Conservation (phyloP, 345 rosid species). For the Triadica sebifera region DNA sequence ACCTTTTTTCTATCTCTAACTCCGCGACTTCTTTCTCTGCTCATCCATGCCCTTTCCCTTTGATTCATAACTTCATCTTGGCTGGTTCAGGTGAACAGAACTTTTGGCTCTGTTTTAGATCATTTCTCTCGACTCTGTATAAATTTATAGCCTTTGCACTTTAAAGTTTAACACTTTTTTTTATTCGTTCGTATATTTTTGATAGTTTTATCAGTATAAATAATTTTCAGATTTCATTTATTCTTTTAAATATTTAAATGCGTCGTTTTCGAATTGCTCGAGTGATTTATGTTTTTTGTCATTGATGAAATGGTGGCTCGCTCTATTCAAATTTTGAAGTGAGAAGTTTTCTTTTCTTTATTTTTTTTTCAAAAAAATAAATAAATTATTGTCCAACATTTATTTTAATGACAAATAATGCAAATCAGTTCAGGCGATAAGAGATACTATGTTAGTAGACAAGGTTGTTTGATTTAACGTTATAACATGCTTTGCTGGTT, state of each 20-base stretch:
- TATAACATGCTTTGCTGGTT: neutral
- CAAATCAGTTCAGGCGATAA: neutral
- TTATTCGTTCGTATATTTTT: too few relatives aligned
- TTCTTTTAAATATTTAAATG: neutral
- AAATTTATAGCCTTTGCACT: neutral
- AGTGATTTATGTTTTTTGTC: neutral
- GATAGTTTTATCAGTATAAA: too few relatives aligned
- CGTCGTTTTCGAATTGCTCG: neutral
- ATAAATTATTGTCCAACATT: too few relatives aligned
- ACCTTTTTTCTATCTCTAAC: neutral
- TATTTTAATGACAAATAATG: neutral
- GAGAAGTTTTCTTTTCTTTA: neutral
- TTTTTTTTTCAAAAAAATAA: too few relatives aligned
- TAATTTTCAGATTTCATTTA: too few relatives aligned
- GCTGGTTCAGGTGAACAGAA: neutral
- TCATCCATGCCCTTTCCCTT: neutral
- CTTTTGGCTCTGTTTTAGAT: neutral
- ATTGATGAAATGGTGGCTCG: too few relatives aligned
- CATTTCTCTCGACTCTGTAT: neutral
- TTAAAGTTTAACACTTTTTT: too few relatives aligned
- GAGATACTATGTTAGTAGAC: neutral
- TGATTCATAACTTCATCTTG: too few relatives aligned
- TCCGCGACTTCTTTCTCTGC: neutral
- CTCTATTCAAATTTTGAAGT: neutral
- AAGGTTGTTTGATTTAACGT: constrained; percentile 6